Conservation (phyloP, 2,329 filamentous ascomycete genomes). For the Periconia digitata region DNA sequence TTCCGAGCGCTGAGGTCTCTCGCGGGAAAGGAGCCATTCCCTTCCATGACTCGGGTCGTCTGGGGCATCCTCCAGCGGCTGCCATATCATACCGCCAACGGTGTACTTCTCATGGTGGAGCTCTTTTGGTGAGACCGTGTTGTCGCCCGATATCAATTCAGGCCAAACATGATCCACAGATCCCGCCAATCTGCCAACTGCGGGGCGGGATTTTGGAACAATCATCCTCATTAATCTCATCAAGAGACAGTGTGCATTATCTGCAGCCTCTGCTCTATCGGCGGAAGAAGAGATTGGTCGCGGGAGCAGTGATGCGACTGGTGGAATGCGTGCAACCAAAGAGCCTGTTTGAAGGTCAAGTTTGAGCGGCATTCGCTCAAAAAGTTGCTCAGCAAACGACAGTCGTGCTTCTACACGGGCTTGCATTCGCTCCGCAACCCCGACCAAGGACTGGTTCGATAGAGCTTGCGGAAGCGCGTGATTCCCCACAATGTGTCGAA, state of each 20-base stretch:
- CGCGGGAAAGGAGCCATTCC: slow-evolving; percentile 33
- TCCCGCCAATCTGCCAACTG: slow-evolving; percentile 46
- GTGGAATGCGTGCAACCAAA: slow-evolving; percentile 34
- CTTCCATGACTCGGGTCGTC: slow-evolving; percentile 7
- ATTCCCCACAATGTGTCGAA: slow-evolving; percentile 66
- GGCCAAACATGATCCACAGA: slow-evolving; percentile 49
- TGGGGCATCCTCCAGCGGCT: slow-evolving; percentile 14
- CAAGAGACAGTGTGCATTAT: slow-evolving; percentile 48
- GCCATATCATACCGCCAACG: slow-evolving; percentile 29
- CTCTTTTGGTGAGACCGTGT: background rate
- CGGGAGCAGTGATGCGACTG: slow-evolving; percentile 18
- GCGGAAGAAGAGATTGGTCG: slow-evolving; percentile 11
- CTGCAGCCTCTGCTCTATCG: slow-evolving; percentile 15
- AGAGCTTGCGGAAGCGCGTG: slow-evolving; percentile 70
- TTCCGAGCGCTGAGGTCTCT: slow-evolving; percentile 17
- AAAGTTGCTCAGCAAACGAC: slow-evolving; percentile 56
- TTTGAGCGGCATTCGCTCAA: slow-evolving; percentile 53
- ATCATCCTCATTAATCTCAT: slow-evolving; percentile 53
- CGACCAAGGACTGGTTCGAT: slow-evolving; percentile 60
- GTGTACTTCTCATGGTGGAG: slow-evolving; percentile 14
- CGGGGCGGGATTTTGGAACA: slow-evolving; percentile 49
- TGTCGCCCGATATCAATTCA: slow-evolving; percentile 11
- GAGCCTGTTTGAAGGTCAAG: slow-evolving; percentile 42
- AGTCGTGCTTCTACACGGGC: slow-evolving; percentile 54
- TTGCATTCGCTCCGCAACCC: slow-evolving; percentile 50